These are phyloP conservation scores for Glycine latifolia DNA, from an alignment of 306 rosid species.

Conservation along the genomic window DNA sequence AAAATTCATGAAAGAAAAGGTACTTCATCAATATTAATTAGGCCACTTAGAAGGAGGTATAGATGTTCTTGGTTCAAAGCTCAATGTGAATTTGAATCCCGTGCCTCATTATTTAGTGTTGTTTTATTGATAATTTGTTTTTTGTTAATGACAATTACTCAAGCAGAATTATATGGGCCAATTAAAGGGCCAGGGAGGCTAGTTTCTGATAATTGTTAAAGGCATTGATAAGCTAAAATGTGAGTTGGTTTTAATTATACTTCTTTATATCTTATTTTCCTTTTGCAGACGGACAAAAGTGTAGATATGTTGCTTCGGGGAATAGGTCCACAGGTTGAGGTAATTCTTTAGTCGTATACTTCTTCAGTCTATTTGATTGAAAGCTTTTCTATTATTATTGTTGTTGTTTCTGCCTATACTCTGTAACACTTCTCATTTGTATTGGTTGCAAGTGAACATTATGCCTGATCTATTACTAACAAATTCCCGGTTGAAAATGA, in stretches of 20 bases:
- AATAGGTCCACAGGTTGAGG: conserved; percentile 72
- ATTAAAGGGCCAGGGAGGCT: background rate
- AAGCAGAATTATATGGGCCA: conserved; percentile 16
- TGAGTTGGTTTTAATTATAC: conserved; percentile 21
- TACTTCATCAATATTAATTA: too few relatives aligned
- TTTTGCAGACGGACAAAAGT: conserved; percentile 71
- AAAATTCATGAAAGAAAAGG: background rate
- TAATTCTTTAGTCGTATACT: conserved; percentile 44
- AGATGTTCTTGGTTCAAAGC: conserved; percentile 4
- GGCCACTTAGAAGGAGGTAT: background rate
- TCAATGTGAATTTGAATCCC: background rate
- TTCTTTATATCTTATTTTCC: conserved; percentile 30
- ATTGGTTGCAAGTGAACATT: conserved; percentile 17
- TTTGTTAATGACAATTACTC: conserved; percentile 12
- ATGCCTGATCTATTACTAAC: conserved; percentile 17
- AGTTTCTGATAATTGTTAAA: conserved; percentile 3
- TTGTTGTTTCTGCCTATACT: background rate
- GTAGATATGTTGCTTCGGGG: conserved; percentile 73
- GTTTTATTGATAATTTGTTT: conserved; percentile 6
- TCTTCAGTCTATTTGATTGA: conserved; percentile 29
- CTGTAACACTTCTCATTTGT: conserved; percentile 5
- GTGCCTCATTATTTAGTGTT: background rate
- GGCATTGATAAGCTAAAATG: conserved; percentile 24
- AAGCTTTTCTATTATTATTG: conserved; percentile 35
- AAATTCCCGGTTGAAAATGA: conserved; percentile 2